phyloP scores from a whole-genome alignment of 2,329 filamentous ascomycete species.

The Cadophora gregata region DNA sequence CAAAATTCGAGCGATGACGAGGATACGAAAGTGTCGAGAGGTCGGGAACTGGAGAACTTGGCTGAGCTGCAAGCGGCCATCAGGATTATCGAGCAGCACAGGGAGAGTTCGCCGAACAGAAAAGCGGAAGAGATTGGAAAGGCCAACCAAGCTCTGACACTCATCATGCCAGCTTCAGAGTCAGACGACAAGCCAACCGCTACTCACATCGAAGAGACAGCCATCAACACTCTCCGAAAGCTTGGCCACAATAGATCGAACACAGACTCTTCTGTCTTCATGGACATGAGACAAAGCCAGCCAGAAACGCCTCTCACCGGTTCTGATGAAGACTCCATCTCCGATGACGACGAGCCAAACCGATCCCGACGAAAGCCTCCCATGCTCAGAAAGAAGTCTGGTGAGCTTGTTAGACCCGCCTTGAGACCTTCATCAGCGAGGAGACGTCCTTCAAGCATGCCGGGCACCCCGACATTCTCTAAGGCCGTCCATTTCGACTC shows the following conservation, averaged over 20 bases:
- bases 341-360: conserved; percentile 62
- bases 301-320: conserved; percentile 57
- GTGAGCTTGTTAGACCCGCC: conserved; percentile 92
- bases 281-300: conserved; percentile 41
- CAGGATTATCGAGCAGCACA: conserved; percentile 74
- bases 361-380: conserved; percentile 73
- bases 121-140: conserved; percentile 37
- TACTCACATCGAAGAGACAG: conserved; percentile 29
- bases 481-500: conserved; percentile 99
- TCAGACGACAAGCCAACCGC: conserved; percentile 40
- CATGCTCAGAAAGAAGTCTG: conserved; percentile 98
- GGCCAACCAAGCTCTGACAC: conserved; percentile 37
- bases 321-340: conserved; percentile 64
- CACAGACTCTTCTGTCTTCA: conserved; percentile 53
- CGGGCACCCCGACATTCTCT: conserved; percentile 91
- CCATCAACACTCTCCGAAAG: conserved; percentile 35
- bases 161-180: conserved; percentile 46
- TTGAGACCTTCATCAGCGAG: conserved; percentile 76
- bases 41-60: conserved; percentile 41
- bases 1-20: conserved; percentile 87
- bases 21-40: conserved; percentile 49
- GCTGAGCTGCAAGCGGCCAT: conserved; percentile 81
- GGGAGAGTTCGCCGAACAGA: conserved; percentile 60
- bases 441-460: conserved; percentile 92
- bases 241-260: conserved; percentile 42